Percentiles rank a stretch among this genome's conserved stretches.
phyloP scores from a whole-genome alignment of 495 filamentous ascomycete species.

The Aspergillus coremiiformis region DNA sequence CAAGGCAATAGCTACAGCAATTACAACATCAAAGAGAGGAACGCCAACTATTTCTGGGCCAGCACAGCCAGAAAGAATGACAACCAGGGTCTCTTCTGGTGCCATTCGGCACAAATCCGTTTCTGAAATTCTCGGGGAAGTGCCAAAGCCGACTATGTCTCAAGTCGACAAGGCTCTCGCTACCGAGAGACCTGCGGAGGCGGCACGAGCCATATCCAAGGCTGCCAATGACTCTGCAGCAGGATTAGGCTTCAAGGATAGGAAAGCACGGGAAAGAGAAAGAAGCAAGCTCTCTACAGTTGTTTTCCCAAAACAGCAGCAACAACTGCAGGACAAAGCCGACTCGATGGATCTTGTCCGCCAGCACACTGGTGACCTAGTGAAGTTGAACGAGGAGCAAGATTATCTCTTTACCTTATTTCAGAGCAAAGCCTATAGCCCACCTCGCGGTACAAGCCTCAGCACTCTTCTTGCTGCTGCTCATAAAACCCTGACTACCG shows the following conservation, averaged over 20 bases:
- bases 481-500: constrained; percentile 73
- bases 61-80: constrained; percentile 48
- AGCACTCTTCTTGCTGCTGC: constrained; percentile 64
- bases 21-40: constrained; percentile 15
- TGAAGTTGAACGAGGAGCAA: constrained; percentile 44
- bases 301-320: constrained; percentile 58
- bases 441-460: constrained; percentile 51
- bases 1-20: constrained; percentile 7
- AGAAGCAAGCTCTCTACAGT: constrained; percentile 67
- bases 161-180: constrained; percentile 26
- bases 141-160: constrained; percentile 37
- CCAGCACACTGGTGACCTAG: constrained; percentile 41
- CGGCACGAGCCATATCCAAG: constrained; percentile 21
- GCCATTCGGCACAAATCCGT: constrained; percentile 66
- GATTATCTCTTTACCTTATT: constrained; percentile 85
- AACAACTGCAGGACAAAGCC: constrained; percentile 30
- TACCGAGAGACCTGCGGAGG: constrained; percentile 19
- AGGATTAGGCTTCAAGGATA: constrained; percentile 45
- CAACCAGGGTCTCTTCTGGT: constrained; percentile 56
- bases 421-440: constrained; percentile 56
- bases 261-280: constrained; percentile 53
- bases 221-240: constrained; percentile 38
- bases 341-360: constrained; percentile 31
- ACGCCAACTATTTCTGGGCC: constrained; percentile 17
- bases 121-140: constrained; percentile 63